Conservation (phyloP, 1,284 basidiomycete genomes). For the Lignosus rhinocerotis region DNA sequence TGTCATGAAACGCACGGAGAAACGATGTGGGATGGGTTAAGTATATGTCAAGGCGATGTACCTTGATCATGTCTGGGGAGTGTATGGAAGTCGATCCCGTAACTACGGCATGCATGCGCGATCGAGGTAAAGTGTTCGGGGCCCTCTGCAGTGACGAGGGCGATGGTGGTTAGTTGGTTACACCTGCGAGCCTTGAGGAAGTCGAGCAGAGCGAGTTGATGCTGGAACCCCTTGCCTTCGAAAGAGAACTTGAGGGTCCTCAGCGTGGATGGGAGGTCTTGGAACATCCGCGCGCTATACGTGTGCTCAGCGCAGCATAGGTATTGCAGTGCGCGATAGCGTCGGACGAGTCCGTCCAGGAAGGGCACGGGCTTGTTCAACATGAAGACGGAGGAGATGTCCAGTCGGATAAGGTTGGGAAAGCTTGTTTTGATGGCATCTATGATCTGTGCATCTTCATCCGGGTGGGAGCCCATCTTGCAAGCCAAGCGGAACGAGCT, state of each 20-base stretch:
- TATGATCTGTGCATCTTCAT: background rate
- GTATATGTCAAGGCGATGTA: too few relatives aligned
- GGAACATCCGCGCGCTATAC: constrained; percentile 1
- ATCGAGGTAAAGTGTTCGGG: background rate
- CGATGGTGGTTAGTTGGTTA: background rate
- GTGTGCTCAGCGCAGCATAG: constrained; percentile 1
- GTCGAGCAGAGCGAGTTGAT: background rate
- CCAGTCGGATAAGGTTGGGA: constrained; percentile 5
- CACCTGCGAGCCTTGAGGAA: background rate
- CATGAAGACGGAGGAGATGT: background rate
- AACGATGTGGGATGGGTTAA: too few relatives aligned
- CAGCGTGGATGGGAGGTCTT: constrained; percentile 1
- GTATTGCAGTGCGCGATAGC: constrained; percentile 3
- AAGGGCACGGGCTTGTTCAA: background rate
- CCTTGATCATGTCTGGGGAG: background rate
- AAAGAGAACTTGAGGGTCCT: background rate
- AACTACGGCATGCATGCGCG: background rate
- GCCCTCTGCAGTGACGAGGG: background rate
- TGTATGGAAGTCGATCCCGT: background rate
- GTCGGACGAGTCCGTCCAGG: constrained; percentile 1
- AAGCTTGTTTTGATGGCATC: constrained; percentile 2
- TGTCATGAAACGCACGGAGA: too few relatives aligned
- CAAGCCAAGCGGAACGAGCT: constrained; percentile 1
- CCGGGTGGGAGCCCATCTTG: constrained; percentile 1
- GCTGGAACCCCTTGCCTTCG: background rate